Base-by-base conservation (phyloP, 192 early-diverging fungal genomes). In the Chytriomyces sp. region DNA sequence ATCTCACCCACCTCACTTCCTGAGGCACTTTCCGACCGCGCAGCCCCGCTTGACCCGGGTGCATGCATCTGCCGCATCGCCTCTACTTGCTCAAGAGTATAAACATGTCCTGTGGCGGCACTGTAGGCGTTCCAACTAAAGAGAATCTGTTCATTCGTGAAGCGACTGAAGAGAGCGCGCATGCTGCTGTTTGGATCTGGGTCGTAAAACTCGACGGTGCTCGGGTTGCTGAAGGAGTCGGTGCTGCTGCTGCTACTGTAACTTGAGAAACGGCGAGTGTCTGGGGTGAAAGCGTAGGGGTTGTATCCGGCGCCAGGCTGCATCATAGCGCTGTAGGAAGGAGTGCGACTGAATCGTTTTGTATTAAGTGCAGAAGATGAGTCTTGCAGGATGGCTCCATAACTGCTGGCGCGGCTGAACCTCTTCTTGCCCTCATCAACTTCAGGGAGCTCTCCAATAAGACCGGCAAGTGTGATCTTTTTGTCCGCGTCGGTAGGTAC, bases 111-210 rank as follows among this genome's bases (percentile, higher is more conserved):
- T 3, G 66, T 68, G 53, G 53, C 53, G 25, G 7, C 32, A 8
- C 53, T 53, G 38, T 68, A 68, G 12, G 52, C 8, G 53, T 68
- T 68, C 66, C 66, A 68, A 38, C 52, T 55, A 32, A 56, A 49
- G 25, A 68, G 52, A 68, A 68, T 68, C 34, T 68, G 66, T 32
- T 52, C 52, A 26, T 68, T 53, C 10, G 49, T 68, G 28, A 68
- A 68, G 31, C 56, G 66, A 7, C 52, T 30, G 36, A 68, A 68
- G 28, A 68, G 33, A 10, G 66, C 32, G 10, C 53, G 49, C 66
- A 68, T 68, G 53, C 56, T 56, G 22, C 56, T 28, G n/a, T 49
- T 36, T 52, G 53, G 52, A 52, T 68, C 53, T 33, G 40, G 44
- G n/a, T n/a, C n/a, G n/a, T n/a, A 64, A 26, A 44, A 5, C 19